Conservation (phyloP, 2,329 filamentous ascomycete genomes). For the Camillea tinctor region DNA sequence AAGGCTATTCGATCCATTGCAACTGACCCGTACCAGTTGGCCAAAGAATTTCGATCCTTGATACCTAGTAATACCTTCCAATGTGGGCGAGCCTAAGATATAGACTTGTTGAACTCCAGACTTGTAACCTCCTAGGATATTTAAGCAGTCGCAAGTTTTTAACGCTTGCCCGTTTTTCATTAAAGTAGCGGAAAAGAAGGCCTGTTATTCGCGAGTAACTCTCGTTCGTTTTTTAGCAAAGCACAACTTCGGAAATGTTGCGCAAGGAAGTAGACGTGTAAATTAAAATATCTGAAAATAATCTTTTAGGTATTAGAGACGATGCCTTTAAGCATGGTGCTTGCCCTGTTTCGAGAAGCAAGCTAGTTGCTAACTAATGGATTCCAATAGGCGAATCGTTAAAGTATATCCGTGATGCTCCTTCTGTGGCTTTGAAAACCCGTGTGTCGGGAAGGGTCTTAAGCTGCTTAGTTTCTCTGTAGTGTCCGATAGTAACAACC, state of each 20-base stretch:
- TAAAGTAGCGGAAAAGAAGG: background rate
- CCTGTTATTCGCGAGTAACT: background rate
- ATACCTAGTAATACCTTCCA: background rate
- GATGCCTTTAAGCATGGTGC: background rate
- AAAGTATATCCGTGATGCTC: background rate
- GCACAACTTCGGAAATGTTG: background rate
- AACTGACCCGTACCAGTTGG: background rate
- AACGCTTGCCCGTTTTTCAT: background rate
- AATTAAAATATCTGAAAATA: background rate
- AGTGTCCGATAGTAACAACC: background rate
- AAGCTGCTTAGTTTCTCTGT: background rate
- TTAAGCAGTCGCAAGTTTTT: background rate
- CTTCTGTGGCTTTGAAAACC: background rate
- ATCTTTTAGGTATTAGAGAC: background rate
- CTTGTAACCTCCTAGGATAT: background rate
- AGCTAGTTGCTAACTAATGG: background rate
- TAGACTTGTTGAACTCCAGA: background rate
- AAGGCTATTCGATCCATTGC: background rate
- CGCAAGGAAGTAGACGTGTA: background rate
- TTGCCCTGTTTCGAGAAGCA: background rate
- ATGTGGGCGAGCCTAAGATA: background rate
- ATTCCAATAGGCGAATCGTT: background rate
- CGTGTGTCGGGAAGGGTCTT: background rate
- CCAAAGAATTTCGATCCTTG: background rate
- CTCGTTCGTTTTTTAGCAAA: background rate